A percentile compares a stretch with the other conserved stretches of the same genome.
Evolutionary conservation across 2,329 filamentous ascomycete species (phyloP).

Genomic region (Phaeophleospora eucalypticola): DNA sequence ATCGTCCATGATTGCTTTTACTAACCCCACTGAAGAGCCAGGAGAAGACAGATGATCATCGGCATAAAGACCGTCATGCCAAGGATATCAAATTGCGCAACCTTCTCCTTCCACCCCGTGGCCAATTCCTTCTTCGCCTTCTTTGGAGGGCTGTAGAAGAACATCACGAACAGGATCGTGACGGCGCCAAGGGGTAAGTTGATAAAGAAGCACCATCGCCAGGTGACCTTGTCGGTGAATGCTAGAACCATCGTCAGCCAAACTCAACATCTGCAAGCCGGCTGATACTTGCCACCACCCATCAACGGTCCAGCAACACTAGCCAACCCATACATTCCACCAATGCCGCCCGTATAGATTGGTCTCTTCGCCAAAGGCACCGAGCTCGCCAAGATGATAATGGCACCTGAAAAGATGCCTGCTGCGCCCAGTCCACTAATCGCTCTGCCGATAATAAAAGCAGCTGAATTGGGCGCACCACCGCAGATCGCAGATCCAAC

Average conservation of each 20-base stretch:
- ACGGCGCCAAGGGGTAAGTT: slow-evolving; percentile 51
- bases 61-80: slow-evolving; percentile 47
- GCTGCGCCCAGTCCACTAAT: slow-evolving; percentile 49
- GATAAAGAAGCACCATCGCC: slow-evolving; percentile 40
- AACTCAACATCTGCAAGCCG: neutral
- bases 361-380: slow-evolving; percentile 46
- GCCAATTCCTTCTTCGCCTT: slow-evolving; percentile 27
- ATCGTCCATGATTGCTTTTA: too few relatives aligned
- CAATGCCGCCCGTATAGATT: slow-evolving; percentile 47
- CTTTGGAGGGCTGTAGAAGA: slow-evolving; percentile 35
- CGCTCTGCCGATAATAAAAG: slow-evolving; percentile 50
- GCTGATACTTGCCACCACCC: slow-evolving; percentile 26
- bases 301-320: slow-evolving; percentile 46
- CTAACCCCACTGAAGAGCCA: slow-evolving; percentile 52
- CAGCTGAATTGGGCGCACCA: slow-evolving; percentile 46
- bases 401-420: slow-evolving; percentile 49
- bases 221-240: slow-evolving; percentile 33
- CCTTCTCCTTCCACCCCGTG: slow-evolving; percentile 34
- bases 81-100: slow-evolving; percentile 46
- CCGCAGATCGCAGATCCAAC: slow-evolving; percentile 51
- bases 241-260: slow-evolving; percentile 9
- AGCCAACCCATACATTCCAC: slow-evolving; percentile 48
- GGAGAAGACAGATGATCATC: slow-evolving; percentile 45
- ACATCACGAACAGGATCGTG: slow-evolving; percentile 34
- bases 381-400: slow-evolving; percentile 44